Percentiles rank a stretch among this genome's conserved stretches.
Evolutionary conservation across 2,329 filamentous ascomycete genomes (phyloP).

Genomic region (Diaporthe capsici): DNA sequence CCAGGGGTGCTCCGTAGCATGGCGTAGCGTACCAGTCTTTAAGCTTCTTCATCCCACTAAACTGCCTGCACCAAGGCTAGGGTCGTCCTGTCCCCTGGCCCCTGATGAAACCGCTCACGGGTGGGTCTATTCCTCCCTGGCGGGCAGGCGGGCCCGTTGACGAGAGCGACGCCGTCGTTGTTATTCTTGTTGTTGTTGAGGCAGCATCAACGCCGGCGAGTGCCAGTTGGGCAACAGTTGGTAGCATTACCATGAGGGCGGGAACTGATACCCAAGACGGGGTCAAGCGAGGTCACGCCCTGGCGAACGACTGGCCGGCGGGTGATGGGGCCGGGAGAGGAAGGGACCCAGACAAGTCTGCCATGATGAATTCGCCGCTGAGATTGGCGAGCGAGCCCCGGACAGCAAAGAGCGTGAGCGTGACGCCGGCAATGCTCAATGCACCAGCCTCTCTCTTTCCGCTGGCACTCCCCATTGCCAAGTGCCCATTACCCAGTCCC

Average conservation of each 20-base stretch:
- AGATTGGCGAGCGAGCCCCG: conserved; percentile 40
- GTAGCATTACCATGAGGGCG: conserved; percentile 33
- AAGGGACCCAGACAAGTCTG: conserved; percentile 9
- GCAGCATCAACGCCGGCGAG: background rate
- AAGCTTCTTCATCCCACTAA: conserved; percentile 32
- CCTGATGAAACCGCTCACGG: conserved; percentile 41
- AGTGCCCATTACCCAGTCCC: background rate
- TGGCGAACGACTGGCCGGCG: conserved; percentile 6
- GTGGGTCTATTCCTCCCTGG: conserved; percentile 22
- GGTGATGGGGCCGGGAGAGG: conserved; percentile 19
- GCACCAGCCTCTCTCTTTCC: conserved; percentile 20
- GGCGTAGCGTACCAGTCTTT: conserved; percentile 29
- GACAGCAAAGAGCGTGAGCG: conserved; percentile 27
- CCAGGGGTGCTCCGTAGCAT: conserved; percentile 15
- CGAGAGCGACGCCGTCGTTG: conserved; percentile 23
- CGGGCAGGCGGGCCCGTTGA: conserved; percentile 9
- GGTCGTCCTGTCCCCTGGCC: conserved; percentile 11
- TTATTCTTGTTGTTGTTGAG: conserved; percentile 17
- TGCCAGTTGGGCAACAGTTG: conserved; percentile 29
- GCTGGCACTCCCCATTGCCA: conserved; percentile 1
- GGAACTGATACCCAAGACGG: conserved; percentile 21
- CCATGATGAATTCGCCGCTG: conserved; percentile 25
- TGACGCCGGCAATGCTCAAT: conserved; percentile 38
- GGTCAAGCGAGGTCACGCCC: background rate
- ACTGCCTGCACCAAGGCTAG: conserved; percentile 23